phyloP scores from a whole-genome alignment of 2,329 filamentous ascomycete genomes.

The Aspergillus sojae region DNA sequence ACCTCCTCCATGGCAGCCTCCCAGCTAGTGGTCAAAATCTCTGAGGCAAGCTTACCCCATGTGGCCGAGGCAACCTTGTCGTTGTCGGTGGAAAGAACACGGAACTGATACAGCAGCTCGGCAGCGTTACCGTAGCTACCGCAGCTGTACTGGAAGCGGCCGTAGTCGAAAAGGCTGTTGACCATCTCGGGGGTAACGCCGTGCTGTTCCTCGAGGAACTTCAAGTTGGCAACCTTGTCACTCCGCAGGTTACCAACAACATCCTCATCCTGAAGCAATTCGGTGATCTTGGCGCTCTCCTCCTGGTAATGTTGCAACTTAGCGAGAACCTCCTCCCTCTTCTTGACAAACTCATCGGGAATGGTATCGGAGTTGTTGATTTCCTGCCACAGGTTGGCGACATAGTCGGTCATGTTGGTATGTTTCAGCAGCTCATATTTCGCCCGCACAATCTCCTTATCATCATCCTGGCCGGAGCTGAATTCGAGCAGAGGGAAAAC shows the following conservation, averaged over 20 bases:
- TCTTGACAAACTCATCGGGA: constrained; percentile 83
- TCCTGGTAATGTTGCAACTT: constrained; percentile 82
- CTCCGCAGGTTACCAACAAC: constrained; percentile 88
- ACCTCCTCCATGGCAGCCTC: constrained; percentile 89
- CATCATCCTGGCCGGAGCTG: constrained; percentile 77
- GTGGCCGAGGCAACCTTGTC: constrained; percentile 95
- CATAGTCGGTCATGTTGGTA: constrained; percentile 99
- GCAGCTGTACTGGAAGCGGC: constrained; percentile 97
- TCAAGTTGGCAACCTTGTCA: constrained; percentile 98
- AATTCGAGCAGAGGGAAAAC: constrained; percentile 97
- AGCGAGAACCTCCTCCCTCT: constrained; percentile 84
- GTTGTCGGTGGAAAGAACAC: constrained; percentile 95
- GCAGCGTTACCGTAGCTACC: constrained; percentile 89
- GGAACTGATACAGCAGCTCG: constrained; percentile 95
- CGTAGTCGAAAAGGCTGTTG: constrained; percentile 91
- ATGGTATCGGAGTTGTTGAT: constrained; percentile 77
- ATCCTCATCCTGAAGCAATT: constrained; percentile 82
- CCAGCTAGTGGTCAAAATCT: constrained; percentile 95
- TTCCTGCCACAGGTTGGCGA: constrained; percentile 87
- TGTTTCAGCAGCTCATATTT: constrained; percentile 94
- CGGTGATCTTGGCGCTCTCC: constrained; percentile 84
- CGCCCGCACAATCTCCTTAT: constrained; percentile 75
- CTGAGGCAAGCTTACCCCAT: constrained; percentile 96
- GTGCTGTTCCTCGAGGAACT: constrained; percentile 95
- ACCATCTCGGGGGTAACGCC: constrained; percentile 95